Evolutionary conservation across 2,329 filamentous ascomycete species (phyloP).

Genomic region (Xylariaceae sp.): DNA sequence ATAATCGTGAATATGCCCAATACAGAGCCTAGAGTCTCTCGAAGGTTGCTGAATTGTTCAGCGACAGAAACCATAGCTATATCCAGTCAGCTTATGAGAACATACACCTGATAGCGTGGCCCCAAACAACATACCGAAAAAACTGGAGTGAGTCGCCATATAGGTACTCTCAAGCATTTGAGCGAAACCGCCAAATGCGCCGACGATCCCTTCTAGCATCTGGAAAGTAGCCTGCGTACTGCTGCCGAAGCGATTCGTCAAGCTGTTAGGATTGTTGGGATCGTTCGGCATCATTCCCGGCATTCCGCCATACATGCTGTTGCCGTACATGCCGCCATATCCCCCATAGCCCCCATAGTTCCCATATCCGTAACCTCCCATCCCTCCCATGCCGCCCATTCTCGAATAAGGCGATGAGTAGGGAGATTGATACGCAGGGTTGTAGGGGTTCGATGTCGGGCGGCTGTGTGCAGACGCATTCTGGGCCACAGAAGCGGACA

Average conservation of each 20-base stretch:
- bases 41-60: slow-evolving; percentile 90
- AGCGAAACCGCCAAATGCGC: slow-evolving; percentile 93
- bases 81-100: slow-evolving; percentile 10
- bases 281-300: slow-evolving; percentile 47
- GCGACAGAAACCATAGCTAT: slow-evolving; percentile 96
- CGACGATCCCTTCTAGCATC: slow-evolving; percentile 95
- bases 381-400: slow-evolving; percentile 32
- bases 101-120: neutral
- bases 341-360: slow-evolving; percentile 33
- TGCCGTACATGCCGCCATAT: slow-evolving; percentile 40
- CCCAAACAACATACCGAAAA: slow-evolving; percentile 68
- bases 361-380: slow-evolving; percentile 36
- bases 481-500: slow-evolving; percentile 76
- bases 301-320: slow-evolving; percentile 39
- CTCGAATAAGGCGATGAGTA: slow-evolving; percentile 41
- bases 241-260: slow-evolving; percentile 93
- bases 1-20: slow-evolving; percentile 93
- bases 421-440: slow-evolving; percentile 46
- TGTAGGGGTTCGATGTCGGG: slow-evolving; percentile 49
- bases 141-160: slow-evolving; percentile 98
- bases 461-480: slow-evolving; percentile 77
- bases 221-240: slow-evolving; percentile 96
- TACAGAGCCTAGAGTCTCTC: slow-evolving; percentile 87
- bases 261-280: slow-evolving; percentile 83
- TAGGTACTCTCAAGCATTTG: slow-evolving; percentile 99